Evolutionary conservation across 2,329 filamentous ascomycete species (phyloP).

Genomic region (Escovopsis sp.): DNA sequence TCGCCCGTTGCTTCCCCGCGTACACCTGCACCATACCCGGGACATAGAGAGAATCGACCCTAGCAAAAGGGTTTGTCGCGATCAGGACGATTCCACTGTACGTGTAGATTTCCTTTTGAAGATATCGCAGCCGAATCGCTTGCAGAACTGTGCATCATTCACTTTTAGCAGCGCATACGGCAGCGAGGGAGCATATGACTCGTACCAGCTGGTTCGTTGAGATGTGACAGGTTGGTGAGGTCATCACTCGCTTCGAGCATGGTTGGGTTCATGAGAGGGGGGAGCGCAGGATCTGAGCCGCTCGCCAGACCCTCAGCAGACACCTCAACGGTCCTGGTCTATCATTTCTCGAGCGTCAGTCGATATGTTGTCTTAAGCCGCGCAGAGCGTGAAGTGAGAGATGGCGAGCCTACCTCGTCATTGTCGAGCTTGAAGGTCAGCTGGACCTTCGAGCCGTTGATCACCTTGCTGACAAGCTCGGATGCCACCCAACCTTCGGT

Average conservation of each 20-base stretch:
- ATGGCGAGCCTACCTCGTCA: conserved; percentile 59
- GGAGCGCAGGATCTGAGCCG: conserved; percentile 56
- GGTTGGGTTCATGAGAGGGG: conserved; percentile 92
- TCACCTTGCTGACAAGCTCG: conserved; percentile 73
- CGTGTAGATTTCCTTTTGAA: conserved; percentile 98
- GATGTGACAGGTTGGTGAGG: conserved; percentile 88
- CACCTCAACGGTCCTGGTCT: conserved; percentile 71
- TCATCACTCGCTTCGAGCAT: conserved; percentile 99
- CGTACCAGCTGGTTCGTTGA: conserved; percentile 93
- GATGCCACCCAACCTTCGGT: conserved; percentile 96
- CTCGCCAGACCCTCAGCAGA: conserved; percentile 61
- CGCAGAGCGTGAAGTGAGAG: not conserved
- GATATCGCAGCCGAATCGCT: conserved; percentile 91
- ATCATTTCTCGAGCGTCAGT: conserved; percentile 9
- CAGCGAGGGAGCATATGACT: not conserved
- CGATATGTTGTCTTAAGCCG: not conserved
- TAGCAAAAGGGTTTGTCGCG: conserved; percentile 93
- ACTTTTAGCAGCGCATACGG: conserved; percentile 11
- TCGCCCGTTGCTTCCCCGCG: conserved; percentile 88
- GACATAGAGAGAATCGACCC: conserved; percentile 95
- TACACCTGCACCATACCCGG: conserved; percentile 99
- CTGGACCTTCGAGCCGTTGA: conserved; percentile 73
- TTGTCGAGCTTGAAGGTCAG: conserved; percentile 82
- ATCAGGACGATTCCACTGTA: conserved; percentile 98
- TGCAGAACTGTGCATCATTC: conserved; percentile 56